These are phyloP conservation scores for Arabidopsis lyrata DNA, from an alignment of 441 rosid species.

Conservation along the genomic window DNA sequence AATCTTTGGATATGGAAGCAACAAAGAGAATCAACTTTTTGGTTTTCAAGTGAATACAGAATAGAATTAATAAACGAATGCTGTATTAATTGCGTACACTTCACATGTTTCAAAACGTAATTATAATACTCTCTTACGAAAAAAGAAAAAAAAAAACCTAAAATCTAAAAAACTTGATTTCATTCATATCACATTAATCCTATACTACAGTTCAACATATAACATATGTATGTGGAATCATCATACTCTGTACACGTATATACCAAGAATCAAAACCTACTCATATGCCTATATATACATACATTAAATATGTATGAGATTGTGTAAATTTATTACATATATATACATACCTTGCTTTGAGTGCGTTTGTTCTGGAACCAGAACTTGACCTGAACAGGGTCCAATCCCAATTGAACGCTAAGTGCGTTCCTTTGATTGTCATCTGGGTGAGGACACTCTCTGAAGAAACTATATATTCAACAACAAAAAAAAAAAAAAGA, in stretches of 20 bases:
- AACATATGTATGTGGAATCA: background rate
- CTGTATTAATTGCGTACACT: background rate
- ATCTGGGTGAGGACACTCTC: slow-evolving; percentile 93
- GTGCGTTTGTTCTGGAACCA: slow-evolving; percentile 99
- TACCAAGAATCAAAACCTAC: no score
- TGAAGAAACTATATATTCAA: slow-evolving; percentile 50
- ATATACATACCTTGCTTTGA: slow-evolving; percentile 77
- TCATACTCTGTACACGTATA: no score
- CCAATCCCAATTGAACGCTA: slow-evolving; percentile 80
- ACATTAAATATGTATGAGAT: slow-evolving; percentile 7
- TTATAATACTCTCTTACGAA: background rate
- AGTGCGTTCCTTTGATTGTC: slow-evolving; percentile 90
- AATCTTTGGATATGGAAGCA: background rate
- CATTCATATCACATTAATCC: no score
- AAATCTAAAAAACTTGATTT: background rate
- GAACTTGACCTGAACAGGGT: slow-evolving; percentile 87
- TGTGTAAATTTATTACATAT: background rate
- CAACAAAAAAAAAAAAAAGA: slow-evolving; percentile 16
- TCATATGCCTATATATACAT: background rate
- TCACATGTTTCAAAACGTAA: background rate
- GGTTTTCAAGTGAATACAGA: slow-evolving; percentile 5
- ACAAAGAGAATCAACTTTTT: slow-evolving; percentile 6
- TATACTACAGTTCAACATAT: background rate
- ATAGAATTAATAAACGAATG: background rate
- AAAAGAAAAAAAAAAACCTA: background rate